Percentiles rank a stretch among this genome's conserved stretches.
These are phyloP conservation scores for Emergomyces orientalis DNA, from an alignment of 2,329 filamentous ascomycete species.

Conservation along the genomic window DNA sequence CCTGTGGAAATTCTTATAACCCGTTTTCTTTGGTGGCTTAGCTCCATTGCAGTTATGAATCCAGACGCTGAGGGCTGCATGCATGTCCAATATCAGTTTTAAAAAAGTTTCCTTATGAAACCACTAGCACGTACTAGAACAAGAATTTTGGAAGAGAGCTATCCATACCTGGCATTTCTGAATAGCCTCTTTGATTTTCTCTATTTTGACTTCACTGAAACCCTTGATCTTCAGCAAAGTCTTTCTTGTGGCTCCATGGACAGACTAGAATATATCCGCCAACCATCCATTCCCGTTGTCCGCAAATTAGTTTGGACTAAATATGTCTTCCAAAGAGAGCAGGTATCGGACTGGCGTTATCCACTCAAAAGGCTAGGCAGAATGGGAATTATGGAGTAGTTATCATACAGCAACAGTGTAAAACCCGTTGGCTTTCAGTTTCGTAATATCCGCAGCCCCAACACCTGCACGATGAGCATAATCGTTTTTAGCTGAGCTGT, in stretches of 20 bases:
- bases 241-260: constrained; percentile 51
- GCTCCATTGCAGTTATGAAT: constrained; percentile 58
- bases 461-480: constrained; percentile 39
- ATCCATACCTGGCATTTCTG: constrained; percentile 48
- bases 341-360: background rate
- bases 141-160: background rate
- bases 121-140: background rate
- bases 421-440: constrained; percentile 54
- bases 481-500: background rate
- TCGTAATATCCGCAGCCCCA: constrained; percentile 55
- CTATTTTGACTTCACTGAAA: constrained; percentile 61
- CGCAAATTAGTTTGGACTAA: background rate
- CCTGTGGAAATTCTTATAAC: constrained; percentile 59
- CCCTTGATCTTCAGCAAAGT: constrained; percentile 58
- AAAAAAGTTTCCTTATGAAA: background rate
- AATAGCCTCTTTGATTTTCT: constrained; percentile 60
- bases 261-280: constrained; percentile 37
- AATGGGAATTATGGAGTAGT: background rate
- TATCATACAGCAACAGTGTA: constrained; percentile 53
- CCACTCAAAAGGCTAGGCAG: constrained; percentile 3
- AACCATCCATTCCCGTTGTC: background rate
- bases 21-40: constrained; percentile 52
- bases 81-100: constrained; percentile 1
- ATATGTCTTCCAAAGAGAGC: background rate
- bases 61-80: constrained; percentile 48